Evolutionary conservation across 2,329 filamentous ascomycete species (phyloP), one percentile per base, ranked within the genome.

Genomic region (Alternaria sp.): DNA sequence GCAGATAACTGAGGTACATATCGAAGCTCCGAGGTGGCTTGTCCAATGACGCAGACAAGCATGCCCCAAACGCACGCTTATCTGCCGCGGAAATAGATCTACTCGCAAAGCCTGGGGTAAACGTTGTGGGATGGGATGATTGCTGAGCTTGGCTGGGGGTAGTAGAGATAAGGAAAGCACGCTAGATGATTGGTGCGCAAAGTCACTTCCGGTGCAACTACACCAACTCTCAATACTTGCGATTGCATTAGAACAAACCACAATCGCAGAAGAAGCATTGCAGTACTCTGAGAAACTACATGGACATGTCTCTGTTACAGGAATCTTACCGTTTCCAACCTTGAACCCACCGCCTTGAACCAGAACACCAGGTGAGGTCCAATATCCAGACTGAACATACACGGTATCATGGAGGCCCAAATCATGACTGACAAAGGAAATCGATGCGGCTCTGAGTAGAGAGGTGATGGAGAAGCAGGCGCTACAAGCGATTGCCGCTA

Each of bases 121-220:
- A 54, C 64, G 40, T 28, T 32, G 53, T 57, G 43, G 45, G 53
- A 45, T 54, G 59, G 52, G 51, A 32, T 57, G 62, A 64, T 61
- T 51, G 43, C 49, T 61, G 43, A 52, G 62, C 28, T 61, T 36
- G 49, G 49, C 49, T 50, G 19, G 44, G 28, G 55, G 45, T 30
- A 3, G 12, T 30, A 63, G 61, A 71, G 71, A 73, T 72, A 68
- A 71, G 67, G 55, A 67, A 43, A 47, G 52, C 53, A 55, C 55
- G 66, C 65, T 66, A 70, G 36, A 61, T 54, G 19, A 54, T 62
- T 61, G 45, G 52, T 52, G 43, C 50, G 52, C 21, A 55, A 58
- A 51, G 61, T 63, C 47, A 47, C 36, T 36, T 26, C 10, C 40
- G 10, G n/a, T 54, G 36, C 28, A 32, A 28, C 32, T 23, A 28